Evolutionary conservation across 1,139 yeast genomes (phyloP).

Genomic region (Hemisphaericaspora lyxosophila): DNA sequence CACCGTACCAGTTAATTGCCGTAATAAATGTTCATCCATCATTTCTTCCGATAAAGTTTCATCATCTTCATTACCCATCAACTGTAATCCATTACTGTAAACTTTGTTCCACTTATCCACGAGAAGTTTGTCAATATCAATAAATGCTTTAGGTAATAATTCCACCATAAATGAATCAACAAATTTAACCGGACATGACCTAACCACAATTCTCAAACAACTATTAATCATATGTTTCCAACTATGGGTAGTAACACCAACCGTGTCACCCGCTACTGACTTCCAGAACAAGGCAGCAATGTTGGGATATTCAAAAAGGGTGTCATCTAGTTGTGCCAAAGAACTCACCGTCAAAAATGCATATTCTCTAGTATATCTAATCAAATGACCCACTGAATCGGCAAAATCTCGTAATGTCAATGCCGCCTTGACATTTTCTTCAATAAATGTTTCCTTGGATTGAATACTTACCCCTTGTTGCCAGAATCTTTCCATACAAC

Average conservation of each 20-base stretch:
- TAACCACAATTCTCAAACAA: constrained; percentile 80
- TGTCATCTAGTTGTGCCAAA: constrained; percentile 84
- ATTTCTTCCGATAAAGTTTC: constrained; percentile 92
- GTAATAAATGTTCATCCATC: constrained; percentile 93
- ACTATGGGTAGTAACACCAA: constrained; percentile 88
- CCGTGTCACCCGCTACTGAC: constrained; percentile 81
- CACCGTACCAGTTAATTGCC: constrained; percentile 93
- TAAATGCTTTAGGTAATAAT: constrained; percentile 73
- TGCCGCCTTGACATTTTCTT: constrained; percentile 92
- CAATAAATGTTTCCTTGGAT: constrained; percentile 90
- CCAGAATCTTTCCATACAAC: constrained; percentile 95
- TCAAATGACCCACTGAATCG: constrained; percentile 95
- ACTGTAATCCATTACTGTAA: constrained; percentile 65
- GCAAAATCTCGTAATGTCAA: constrained; percentile 94
- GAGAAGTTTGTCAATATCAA: constrained; percentile 69
- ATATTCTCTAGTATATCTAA: constrained; percentile 93
- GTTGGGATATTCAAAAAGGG: constrained; percentile 82
- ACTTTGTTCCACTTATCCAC: constrained; percentile 74
- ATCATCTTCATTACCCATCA: constrained; percentile 70
- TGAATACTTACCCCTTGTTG: constrained; percentile 96
- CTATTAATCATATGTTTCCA: constrained; percentile 97
- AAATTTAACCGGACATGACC: constrained; percentile 77
- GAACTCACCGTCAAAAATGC: constrained; percentile 90
- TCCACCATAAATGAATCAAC: constrained; percentile 72
- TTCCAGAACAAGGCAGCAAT: constrained; percentile 77